A percentile compares a stretch with the other conserved stretches of the same genome.
Conservation (phyloP, 2,329 filamentous ascomycete species). For the Diatrype stigma region DNA sequence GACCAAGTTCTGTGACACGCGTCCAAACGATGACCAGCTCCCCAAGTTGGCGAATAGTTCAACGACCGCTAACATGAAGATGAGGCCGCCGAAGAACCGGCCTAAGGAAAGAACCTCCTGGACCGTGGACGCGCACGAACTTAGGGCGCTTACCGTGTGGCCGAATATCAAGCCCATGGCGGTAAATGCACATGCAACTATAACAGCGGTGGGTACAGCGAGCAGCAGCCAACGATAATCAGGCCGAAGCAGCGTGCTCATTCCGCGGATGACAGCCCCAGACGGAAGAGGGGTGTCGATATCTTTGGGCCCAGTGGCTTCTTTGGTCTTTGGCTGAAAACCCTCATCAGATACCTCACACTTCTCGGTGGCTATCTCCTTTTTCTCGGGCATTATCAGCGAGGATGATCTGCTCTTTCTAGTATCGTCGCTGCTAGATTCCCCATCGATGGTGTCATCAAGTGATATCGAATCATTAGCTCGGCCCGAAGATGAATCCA, state of each 20-base stretch:
- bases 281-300: slow-evolving; percentile 4
- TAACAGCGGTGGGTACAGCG: slow-evolving; percentile 44
- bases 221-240: slow-evolving; percentile 32
- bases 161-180: slow-evolving; percentile 57
- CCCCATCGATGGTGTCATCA: slow-evolving; percentile 5
- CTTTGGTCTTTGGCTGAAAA: neutral
- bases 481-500: slow-evolving; percentile 5
- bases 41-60: slow-evolving; percentile 56
- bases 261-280: slow-evolving; percentile 3
- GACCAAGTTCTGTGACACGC: slow-evolving; percentile 52
- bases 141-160: slow-evolving; percentile 53
- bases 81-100: slow-evolving; percentile 52
- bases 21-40: slow-evolving; percentile 53
- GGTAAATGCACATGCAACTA: slow-evolving; percentile 55
- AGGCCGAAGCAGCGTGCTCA: slow-evolving; percentile 6
- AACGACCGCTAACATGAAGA: slow-evolving; percentile 56
- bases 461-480: slow-evolving; percentile 3
- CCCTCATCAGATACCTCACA: neutral
- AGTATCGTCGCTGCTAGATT: slow-evolving; percentile 6
- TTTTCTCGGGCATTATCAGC: slow-evolving; percentile 1
- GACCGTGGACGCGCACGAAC: slow-evolving; percentile 44
- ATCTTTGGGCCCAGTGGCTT: neutral
- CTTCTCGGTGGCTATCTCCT: slow-evolving; percentile 3
- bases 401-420: slow-evolving; percentile 1
- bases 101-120: slow-evolving; percentile 45